phyloP scores from a whole-genome alignment of 2,329 filamentous ascomycete species.

The Aspergillus puulaauensis region DNA sequence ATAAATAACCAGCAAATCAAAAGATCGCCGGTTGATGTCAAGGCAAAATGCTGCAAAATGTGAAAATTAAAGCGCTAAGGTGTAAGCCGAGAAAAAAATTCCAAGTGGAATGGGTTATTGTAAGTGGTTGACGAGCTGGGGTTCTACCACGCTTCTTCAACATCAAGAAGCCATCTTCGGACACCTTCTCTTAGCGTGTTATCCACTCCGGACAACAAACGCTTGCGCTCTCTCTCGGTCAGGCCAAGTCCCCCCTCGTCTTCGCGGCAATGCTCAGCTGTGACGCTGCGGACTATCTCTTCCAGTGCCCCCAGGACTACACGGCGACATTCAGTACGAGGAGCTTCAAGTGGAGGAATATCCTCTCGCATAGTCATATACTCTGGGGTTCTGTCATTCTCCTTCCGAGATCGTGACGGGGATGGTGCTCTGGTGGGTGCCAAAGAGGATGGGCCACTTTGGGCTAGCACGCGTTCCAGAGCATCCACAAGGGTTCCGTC shows the following conservation, averaged over 20 bases:
- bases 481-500: constrained; percentile 59
- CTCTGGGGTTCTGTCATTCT: constrained; percentile 29
- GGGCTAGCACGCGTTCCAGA: constrained; percentile 54
- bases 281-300: constrained; percentile 56
- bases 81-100: neutral
- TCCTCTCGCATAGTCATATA: constrained; percentile 25
- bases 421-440: constrained; percentile 43
- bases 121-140: neutral
- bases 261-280: constrained; percentile 47
- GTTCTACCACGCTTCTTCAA: constrained; percentile 45
- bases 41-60: neutral
- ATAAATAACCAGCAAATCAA: neutral
- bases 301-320: constrained; percentile 58
- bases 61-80: neutral
- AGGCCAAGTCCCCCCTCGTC: constrained; percentile 33
- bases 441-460: constrained; percentile 43
- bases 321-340: constrained; percentile 53
- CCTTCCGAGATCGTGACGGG: constrained; percentile 36
- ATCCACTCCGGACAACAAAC: constrained; percentile 38
- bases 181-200: constrained; percentile 58
- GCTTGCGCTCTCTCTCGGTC: constrained; percentile 35
- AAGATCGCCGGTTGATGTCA: neutral
- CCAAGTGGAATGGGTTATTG: neutral
- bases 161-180: constrained; percentile 54
- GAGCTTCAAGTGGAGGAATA: constrained; percentile 43